Evolutionary conservation across 208 protist species (phyloP), one percentile per base, ranked within the genome.

Genomic region (Wallacemonas collosoma): DNA sequence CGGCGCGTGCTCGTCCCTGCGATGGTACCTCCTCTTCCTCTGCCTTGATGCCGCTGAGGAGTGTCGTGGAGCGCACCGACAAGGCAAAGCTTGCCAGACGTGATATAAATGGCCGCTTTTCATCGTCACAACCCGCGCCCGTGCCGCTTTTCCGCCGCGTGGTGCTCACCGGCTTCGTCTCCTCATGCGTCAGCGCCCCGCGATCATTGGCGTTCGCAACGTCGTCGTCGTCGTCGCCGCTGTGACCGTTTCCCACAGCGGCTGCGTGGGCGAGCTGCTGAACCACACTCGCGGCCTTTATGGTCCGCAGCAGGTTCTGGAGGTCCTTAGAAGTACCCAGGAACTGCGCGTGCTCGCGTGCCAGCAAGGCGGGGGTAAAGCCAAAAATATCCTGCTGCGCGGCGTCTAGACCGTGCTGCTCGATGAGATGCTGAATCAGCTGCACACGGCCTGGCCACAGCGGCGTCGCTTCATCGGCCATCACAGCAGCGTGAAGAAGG

Each of bases 401-500:
- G 3, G 70, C 66, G 12, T 68, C 15, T 12, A 74, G 12, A 26
- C 26, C 26, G 58, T 82, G 63, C 39, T 68, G 26, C 39, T 57
- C 65, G 14, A 85, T 40, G 36, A 88, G 58, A 53, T 64, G 15
- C 47, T 75, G 54, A 7, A 88, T 61, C 68, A 85, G 77, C 4
- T 58, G n/a, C 3, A 75, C 26, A 2, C 83, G 71, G n/a, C 62
- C 56, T 39, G 72, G 64, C 79, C 83, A 88, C n/a, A 2, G 8
- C 43, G 83, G 63, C 9, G 79, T 77, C 36, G 60, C 68, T 7
- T 55, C 39, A 54, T 72, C 70, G 7, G 82, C 56, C 26, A 60
- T 56, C 51, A 88, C 83, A 38, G 79, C 79, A 51, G 43, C 48
- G 67, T 82, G 77, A 11, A 88, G 65, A 5, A 88, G 61, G 14